A percentile compares a stretch with the other conserved stretches of the same genome.
Evolutionary conservation across 73 alveolate genomes (phyloP).

Genomic region (Effrenium voratum): DNA sequence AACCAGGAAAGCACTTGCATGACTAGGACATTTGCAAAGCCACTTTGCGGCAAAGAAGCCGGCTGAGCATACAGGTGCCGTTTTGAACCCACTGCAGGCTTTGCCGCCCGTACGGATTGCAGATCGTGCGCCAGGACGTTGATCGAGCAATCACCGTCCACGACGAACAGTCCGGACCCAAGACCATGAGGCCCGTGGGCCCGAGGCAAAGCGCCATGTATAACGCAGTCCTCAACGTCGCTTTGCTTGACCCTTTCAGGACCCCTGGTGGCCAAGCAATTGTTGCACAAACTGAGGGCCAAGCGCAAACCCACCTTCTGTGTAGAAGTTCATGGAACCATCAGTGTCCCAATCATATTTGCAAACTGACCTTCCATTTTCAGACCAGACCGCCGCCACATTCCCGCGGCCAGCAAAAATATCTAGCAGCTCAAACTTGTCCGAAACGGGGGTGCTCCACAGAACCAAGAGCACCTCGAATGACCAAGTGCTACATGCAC

Average conservation of each 20-base stretch:
- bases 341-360: neutral
- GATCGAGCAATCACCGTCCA: slow-evolving; percentile 11
- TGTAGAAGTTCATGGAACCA: neutral
- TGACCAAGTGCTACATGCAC: neutral
- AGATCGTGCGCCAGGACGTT: neutral
- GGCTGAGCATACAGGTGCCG: neutral
- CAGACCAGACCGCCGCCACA: slow-evolving; percentile 13
- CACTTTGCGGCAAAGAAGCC: neutral
- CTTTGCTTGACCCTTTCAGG: neutral
- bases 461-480: neutral
- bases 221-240: neutral
- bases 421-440: slow-evolving; percentile 1
- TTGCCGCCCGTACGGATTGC: neutral
- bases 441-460: neutral
- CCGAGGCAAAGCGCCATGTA: neutral
- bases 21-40: no score
- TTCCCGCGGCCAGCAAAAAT: slow-evolving; percentile 7
- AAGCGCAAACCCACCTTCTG: neutral
- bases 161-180: slow-evolving; percentile 38
- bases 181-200: slow-evolving; percentile 4
- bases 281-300: neutral
- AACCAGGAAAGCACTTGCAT: neutral
- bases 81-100: neutral
- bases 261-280: no score
- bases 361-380: neutral